phyloP scores from a whole-genome alignment of 129 eudicot species.

The Arctium lappa region DNA sequence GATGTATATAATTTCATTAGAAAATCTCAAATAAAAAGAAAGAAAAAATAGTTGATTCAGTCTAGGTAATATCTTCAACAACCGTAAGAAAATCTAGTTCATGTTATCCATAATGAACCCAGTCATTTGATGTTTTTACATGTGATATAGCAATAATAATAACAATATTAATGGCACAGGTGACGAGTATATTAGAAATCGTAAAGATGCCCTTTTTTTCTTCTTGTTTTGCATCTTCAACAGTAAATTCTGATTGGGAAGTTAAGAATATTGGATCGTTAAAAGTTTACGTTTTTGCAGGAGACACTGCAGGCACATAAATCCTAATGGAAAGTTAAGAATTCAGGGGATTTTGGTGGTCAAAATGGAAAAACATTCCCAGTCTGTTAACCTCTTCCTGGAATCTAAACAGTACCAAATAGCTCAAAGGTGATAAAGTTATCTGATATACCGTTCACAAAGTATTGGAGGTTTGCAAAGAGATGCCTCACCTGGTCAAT shows the following conservation, averaged over 20 bases:
- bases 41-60: neutral
- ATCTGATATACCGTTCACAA: neutral
- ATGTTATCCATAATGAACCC: neutral
- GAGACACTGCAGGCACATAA: neutral
- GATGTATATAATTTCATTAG: neutral
- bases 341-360: neutral
- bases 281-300: neutral
- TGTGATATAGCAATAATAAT: neutral
- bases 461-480: neutral
- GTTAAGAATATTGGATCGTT: neutral
- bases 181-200: neutral
- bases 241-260: neutral
- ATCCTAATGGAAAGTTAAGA: neutral
- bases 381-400: neutral
- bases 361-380: neutral
- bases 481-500: constrained; percentile 74
- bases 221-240: neutral
- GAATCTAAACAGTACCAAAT: neutral
- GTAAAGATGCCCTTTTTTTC: neutral
- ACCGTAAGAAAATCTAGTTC: neutral
- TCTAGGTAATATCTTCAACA: neutral
- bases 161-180: neutral
- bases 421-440: constrained; percentile 10
- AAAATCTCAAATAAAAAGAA: neutral
- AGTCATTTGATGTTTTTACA: neutral